These are phyloP conservation scores for Persicaria tinctoria DNA, from an alignment of 148 eudicot species.

Conservation along the genomic window DNA sequence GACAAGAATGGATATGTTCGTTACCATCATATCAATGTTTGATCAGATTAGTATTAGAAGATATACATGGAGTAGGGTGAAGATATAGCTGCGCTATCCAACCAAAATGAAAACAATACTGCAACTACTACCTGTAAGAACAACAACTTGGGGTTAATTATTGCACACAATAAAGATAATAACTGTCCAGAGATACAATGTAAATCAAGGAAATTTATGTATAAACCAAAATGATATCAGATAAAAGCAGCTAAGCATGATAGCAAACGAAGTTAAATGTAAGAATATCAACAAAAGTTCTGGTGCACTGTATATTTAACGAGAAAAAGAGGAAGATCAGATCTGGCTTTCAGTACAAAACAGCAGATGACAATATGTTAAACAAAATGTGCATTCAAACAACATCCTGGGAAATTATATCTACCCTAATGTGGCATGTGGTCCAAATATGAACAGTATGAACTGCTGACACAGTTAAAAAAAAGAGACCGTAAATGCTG, in stretches of 20 bases:
- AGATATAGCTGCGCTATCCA: slow-evolving; percentile 49
- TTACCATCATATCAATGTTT: slow-evolving; percentile 43
- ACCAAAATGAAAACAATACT: slow-evolving; percentile 66
- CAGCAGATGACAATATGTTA: neutral
- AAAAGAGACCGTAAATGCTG: neutral
- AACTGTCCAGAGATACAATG: slow-evolving; percentile 1
- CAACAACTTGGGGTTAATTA: slow-evolving; percentile 2
- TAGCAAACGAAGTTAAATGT: neutral
- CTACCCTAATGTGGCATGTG: neutral
- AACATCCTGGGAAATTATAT: neutral
- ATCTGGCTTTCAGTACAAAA: neutral
- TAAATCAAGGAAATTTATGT: neutral
- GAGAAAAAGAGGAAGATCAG: neutral
- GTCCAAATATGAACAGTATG: neutral
- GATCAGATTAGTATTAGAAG: slow-evolving; percentile 61
- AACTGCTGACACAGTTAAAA: neutral
- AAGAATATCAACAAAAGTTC: neutral
- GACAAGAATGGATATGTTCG: slow-evolving; percentile 37
- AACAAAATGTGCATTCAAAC: neutral
- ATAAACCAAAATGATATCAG: neutral
- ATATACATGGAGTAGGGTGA: slow-evolving; percentile 94
- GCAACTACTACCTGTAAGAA: slow-evolving; percentile 58
- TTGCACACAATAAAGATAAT: neutral
- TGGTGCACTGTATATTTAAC: neutral
- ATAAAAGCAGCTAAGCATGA: neutral